These are phyloP conservation scores for Avena atlantica DNA, from an alignment of 176 grass and related monocot species.

Conservation along the genomic window DNA sequence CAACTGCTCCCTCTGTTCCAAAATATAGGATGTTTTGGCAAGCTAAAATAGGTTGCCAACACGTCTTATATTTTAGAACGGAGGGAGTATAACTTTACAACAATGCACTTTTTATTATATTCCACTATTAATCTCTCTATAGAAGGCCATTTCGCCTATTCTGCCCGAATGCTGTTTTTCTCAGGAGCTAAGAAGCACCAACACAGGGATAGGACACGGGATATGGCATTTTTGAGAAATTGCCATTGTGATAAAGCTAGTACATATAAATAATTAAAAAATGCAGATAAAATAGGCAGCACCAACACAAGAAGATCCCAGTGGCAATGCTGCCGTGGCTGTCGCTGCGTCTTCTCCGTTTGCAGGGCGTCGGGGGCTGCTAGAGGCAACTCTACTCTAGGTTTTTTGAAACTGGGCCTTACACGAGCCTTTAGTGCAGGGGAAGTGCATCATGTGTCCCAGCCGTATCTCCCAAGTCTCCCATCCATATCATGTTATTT, in stretches of 20 bases:
- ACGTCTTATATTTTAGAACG: no score
- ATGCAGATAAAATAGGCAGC: constrained; percentile 18
- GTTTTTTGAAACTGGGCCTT: background rate
- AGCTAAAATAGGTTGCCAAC: no score
- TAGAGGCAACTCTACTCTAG: constrained; percentile 9
- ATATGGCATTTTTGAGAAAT: background rate
- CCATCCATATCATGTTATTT: background rate
- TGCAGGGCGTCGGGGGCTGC: background rate
- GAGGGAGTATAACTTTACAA: constrained; percentile 4
- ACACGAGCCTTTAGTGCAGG: background rate
- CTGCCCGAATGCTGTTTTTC: constrained; percentile 31
- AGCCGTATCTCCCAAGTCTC: background rate
- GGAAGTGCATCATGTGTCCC: background rate
- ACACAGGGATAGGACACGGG: background rate
- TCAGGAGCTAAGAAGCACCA: background rate
- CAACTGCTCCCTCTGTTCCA: background rate
- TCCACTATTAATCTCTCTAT: background rate
- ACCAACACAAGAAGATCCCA: background rate
- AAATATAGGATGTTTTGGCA: no score
- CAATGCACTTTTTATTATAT: background rate
- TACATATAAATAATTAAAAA: constrained; percentile 4
- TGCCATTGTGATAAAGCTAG: background rate
- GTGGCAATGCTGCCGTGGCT: background rate
- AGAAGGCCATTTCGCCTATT: background rate
- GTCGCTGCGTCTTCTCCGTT: background rate